Conservation (phyloP, 192 early-diverging fungal genomes). For the Entomortierella chlamydospora region DNA sequence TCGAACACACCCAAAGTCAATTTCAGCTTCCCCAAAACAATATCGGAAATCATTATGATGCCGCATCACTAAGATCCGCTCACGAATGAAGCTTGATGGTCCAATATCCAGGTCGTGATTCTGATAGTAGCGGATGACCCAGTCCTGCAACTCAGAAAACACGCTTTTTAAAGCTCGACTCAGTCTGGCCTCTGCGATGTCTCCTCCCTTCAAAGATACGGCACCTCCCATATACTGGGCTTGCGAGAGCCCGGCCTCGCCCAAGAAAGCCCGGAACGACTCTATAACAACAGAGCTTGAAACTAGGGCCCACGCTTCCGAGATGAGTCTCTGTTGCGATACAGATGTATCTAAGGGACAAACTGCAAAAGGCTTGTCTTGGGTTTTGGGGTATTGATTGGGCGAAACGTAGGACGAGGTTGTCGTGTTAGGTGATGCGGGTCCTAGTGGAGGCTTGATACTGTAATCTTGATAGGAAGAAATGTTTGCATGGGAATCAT, state of each 20-base stretch:
- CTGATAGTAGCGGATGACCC: background rate
- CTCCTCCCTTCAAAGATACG: background rate
- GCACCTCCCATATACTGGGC: background rate
- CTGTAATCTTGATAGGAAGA: background rate
- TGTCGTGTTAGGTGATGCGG: too few relatives aligned
- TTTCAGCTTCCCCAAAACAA: background rate
- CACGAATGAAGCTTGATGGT: background rate
- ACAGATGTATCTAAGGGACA: background rate
- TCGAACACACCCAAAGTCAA: background rate
- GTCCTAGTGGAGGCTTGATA: too few relatives aligned
- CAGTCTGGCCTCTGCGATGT: background rate
- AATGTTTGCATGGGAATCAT: background rate
- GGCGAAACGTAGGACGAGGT: too few relatives aligned
- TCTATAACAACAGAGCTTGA: background rate
- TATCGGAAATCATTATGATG: background rate
- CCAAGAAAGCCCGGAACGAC: background rate
- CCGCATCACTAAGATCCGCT: background rate
- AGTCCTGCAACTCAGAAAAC: background rate
- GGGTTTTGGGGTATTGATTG: background rate
- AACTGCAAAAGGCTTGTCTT: background rate
- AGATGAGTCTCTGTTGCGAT: background rate
- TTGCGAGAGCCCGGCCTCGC: background rate
- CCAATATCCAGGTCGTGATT: background rate
- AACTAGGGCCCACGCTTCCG: background rate
- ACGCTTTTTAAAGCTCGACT: background rate